Percentiles rank a stretch among this genome's conserved stretches.
Evolutionary conservation across 345 rosid species (phyloP).

Genomic region (Jatropha curcas): DNA sequence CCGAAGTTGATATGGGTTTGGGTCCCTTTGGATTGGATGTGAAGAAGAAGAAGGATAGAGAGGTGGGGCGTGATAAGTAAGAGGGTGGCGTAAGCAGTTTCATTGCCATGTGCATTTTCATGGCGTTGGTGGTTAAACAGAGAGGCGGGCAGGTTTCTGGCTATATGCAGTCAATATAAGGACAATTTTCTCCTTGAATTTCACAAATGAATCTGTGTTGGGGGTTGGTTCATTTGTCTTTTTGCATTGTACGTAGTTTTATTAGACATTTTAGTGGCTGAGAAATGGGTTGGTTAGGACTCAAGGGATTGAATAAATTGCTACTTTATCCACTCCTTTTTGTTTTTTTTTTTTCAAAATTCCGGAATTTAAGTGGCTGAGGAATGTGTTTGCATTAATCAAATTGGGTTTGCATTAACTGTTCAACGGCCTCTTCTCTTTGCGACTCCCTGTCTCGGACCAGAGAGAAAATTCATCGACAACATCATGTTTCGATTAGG

Average conservation of each 20-base stretch:
- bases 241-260: too few species aligned
- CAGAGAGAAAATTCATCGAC: too few species aligned
- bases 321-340: constrained; percentile 34
- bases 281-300: background rate
- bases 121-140: constrained; percentile 2
- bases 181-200: constrained; percentile 23
- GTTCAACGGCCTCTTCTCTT: too few species aligned
- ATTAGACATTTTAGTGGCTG: constrained; percentile 9
- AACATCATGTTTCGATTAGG: too few species aligned
- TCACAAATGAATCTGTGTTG: too few species aligned
- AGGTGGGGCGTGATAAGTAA: constrained; percentile 32
- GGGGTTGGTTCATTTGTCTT: background rate
- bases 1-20: constrained; percentile 33
- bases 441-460: too few species aligned
- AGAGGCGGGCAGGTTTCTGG: constrained; percentile 31
- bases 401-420: too few species aligned
- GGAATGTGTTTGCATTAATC: too few species aligned
- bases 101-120: constrained; percentile 31
- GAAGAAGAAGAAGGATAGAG: constrained; percentile 31
- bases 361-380: too few species aligned
- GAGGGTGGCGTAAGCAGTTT: constrained; percentile 45
- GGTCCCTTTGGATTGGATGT: constrained; percentile 24
- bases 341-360: too few species aligned
- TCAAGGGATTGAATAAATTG: background rate
- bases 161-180: background rate